phyloP scores from a whole-genome alignment of 805 yeast genomes.

The Debaryomyces castellii region DNA sequence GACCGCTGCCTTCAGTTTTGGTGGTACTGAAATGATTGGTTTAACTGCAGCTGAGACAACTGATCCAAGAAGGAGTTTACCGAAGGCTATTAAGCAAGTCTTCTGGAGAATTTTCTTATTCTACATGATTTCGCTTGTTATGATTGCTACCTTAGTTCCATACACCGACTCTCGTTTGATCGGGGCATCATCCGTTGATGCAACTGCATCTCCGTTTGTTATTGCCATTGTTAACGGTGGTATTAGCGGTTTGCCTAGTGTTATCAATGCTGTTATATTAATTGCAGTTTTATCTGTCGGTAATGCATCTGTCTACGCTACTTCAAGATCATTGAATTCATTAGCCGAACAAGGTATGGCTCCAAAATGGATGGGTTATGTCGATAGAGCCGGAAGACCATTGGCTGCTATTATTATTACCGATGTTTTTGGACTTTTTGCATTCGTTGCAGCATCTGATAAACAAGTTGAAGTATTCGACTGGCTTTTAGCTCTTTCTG shows the following conservation, averaged over 20 bases:
- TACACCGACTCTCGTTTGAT: conserved; percentile 13
- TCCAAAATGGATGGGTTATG: conserved; percentile 19
- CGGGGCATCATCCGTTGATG: conserved; percentile 5
- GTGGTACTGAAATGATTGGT: conserved; percentile 10
- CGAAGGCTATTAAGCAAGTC: conserved; percentile 22
- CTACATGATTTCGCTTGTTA: conserved; percentile 17
- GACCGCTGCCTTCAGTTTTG: conserved; percentile 37
- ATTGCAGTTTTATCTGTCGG: conserved; percentile 13
- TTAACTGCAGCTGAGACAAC: conserved; percentile 13
- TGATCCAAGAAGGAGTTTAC: conserved; percentile 23
- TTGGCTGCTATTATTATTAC: conserved; percentile 10
- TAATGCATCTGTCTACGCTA: conserved; percentile 18
- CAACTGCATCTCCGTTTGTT: conserved; percentile 26
- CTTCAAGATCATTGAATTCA: conserved; percentile 19
- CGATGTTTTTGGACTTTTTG: conserved; percentile 26
- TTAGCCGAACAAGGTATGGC: conserved; percentile 19
- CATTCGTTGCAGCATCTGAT: conserved; percentile 53
- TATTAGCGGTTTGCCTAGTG: conserved; percentile 19
- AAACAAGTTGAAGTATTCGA: conserved; percentile 12
- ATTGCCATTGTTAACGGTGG: conserved; percentile 28
- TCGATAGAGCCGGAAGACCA: conserved; percentile 15
- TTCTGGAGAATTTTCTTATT: conserved; percentile 21
- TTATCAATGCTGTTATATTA: conserved; percentile 10
- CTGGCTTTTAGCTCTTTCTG: conserved; percentile 14
- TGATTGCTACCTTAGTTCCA: conserved; percentile 19